These are phyloP conservation scores for Chlorella vulgaris DNA, from an alignment of 139 green algal species.

Conservation along the genomic window DNA sequence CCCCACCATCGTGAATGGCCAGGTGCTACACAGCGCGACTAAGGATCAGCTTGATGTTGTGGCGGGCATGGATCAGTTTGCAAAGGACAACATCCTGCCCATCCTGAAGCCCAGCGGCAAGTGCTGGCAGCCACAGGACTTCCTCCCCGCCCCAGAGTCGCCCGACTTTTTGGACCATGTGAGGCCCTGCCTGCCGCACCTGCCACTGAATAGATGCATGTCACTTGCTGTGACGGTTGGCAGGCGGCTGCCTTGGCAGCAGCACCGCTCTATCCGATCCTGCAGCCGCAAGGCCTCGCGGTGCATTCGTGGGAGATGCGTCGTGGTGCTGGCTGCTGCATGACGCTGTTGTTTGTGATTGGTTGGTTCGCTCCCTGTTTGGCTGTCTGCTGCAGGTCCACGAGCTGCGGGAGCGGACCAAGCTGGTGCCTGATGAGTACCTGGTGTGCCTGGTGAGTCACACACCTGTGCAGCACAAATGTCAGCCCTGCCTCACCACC, in stretches of 20 bases:
- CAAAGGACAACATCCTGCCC: conserved; percentile 49
- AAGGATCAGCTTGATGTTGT: conserved; percentile 65
- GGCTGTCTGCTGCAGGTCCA: conserved; percentile 80
- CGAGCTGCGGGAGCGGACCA: conserved; percentile 84
- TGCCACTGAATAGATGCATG: not conserved
- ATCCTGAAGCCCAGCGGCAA: conserved; percentile 61
- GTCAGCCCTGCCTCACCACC: not conserved
- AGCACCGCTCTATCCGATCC: too few relatives aligned
- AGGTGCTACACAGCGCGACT: conserved; percentile 48
- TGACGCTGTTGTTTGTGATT: too few relatives aligned
- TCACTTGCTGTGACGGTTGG: not conserved
- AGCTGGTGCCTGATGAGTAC: conserved; percentile 92
- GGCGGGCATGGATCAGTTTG: conserved; percentile 56
- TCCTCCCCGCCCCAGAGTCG: conserved; percentile 86
- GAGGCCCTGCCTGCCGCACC: conserved; percentile 2
- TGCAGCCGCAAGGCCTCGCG: too few relatives aligned
- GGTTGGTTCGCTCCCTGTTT: not conserved
- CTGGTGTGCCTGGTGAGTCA: conserved; percentile 81
- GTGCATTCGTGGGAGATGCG: too few relatives aligned
- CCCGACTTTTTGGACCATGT: conserved; percentile 94
- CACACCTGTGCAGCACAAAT: not conserved
- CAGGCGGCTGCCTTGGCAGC: not conserved
- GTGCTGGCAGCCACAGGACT: conserved; percentile 96
- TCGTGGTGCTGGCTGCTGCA: too few relatives aligned
- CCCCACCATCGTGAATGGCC: conserved; percentile 21